Evolutionary conservation across 768 basidiomycete genomes (phyloP).

Genomic region (Boletus speciosus): DNA sequence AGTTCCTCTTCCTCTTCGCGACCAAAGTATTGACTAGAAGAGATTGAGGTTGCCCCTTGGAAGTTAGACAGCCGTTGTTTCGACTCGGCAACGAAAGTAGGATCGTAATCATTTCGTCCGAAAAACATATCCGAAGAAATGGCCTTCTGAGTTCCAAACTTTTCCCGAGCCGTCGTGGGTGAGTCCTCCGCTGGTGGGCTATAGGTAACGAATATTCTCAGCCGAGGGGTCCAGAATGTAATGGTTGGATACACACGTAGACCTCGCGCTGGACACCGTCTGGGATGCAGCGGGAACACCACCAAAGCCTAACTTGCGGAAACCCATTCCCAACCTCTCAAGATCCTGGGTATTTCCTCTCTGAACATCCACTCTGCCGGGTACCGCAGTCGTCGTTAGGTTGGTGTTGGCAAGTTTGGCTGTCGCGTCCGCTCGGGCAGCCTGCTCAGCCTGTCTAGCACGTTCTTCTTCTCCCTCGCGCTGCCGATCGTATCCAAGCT

Average conservation of each 20-base stretch:
- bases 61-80: conserved; percentile 79
- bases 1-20: conserved; percentile 71
- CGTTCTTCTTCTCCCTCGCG: conserved; percentile 82
- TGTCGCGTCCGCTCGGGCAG: conserved; percentile 29
- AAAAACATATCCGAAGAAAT: conserved; percentile 99
- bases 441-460: conserved; percentile 55
- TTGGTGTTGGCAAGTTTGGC: conserved; percentile 26
- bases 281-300: conserved; percentile 65
- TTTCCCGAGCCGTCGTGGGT: conserved; percentile 80
- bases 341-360: conserved; percentile 47
- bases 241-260: conserved; percentile 30
- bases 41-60: conserved; percentile 90
- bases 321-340: conserved; percentile 62
- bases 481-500: conserved; percentile 87
- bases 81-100: conserved; percentile 65
- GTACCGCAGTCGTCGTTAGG: conserved; percentile 23
- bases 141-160: conserved; percentile 89
- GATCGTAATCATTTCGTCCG: conserved; percentile 84
- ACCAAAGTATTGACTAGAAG: conserved; percentile 95
- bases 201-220: neutral
- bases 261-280: conserved; percentile 46
- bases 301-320: conserved; percentile 82
- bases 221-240: neutral
- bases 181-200: conserved; percentile 48
- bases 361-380: conserved; percentile 31